Evolutionary conservation across 2,329 filamentous ascomycete species (phyloP).

Genomic region (Hirsutella rhossiliensis): DNA sequence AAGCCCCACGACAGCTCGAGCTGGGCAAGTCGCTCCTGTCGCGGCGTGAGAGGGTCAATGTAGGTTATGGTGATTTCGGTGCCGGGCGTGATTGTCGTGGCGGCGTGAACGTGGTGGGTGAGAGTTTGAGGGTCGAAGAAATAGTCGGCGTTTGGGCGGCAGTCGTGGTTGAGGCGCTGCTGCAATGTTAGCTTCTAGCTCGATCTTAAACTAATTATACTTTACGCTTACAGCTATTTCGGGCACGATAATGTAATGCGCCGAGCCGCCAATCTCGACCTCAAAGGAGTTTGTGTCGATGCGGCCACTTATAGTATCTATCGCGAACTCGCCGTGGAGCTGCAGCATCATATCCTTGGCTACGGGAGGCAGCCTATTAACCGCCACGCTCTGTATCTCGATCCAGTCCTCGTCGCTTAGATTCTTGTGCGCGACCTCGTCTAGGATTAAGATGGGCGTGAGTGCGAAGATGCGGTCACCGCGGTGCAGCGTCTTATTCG

Average conservation of each 20-base stretch:
- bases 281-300: constrained; percentile 7
- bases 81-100: constrained; percentile 25
- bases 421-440: neutral
- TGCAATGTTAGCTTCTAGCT: constrained; percentile 3
- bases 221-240: constrained; percentile 7
- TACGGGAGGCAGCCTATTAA: constrained; percentile 3
- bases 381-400: constrained; percentile 1
- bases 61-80: constrained; percentile 32
- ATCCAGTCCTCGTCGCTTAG: neutral
- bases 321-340: constrained; percentile 2
- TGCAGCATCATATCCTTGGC: neutral
- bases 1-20: constrained; percentile 25
- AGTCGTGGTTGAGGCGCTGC: constrained; percentile 32
- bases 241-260: constrained; percentile 4
- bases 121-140: constrained; percentile 25
- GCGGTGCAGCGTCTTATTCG: constrained; percentile 10
- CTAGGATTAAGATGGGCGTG: neutral
- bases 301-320: constrained; percentile 1
- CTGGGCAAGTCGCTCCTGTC: constrained; percentile 12
- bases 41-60: constrained; percentile 18
- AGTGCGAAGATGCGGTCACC: constrained; percentile 7
- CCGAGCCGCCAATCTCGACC: neutral
- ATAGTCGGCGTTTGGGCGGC: constrained; percentile 31
- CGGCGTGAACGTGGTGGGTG: constrained; percentile 25
- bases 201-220: neutral